A percentile compares a stretch with the other conserved stretches of the same genome.
Conservation (phyloP, 345 rosid genomes). For the Nephelium lappaceum region DNA sequence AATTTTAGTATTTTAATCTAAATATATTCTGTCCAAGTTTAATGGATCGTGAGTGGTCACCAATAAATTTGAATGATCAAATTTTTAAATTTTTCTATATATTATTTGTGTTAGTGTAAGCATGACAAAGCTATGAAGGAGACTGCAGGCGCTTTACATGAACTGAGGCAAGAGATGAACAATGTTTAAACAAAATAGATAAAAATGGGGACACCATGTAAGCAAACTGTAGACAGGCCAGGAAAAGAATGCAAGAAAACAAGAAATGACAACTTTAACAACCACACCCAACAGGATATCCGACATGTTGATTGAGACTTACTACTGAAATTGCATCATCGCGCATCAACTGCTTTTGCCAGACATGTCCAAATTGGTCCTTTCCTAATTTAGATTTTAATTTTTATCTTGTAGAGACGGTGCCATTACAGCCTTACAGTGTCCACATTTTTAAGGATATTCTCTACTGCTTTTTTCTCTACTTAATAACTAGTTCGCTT, state of each 20-base stretch:
- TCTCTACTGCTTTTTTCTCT: not conserved
- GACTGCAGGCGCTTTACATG: no score
- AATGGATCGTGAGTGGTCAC: no score
- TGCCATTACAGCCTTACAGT: not conserved
- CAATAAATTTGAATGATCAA: no score
- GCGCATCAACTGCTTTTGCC: no score
- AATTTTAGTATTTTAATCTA: no score
- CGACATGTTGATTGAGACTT: not conserved
- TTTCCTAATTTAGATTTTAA: not conserved
- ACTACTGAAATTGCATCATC: not conserved
- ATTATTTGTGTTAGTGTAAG: no score
- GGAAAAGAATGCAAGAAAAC: not conserved
- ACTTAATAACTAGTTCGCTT: not conserved
- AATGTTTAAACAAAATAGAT: not conserved
- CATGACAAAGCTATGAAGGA: no score
- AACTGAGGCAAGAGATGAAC: no score
- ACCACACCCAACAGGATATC: not conserved
- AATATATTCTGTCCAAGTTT: no score
- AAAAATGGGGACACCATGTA: not conserved
- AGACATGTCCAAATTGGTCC: not conserved
- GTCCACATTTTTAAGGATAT: not conserved
- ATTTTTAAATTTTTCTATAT: no score
- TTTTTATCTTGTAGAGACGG: no score
- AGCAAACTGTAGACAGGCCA: not conserved
- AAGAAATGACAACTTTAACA: not conserved